These are phyloP conservation scores for Epichloe coenophiala DNA, from an alignment of 2,329 filamentous ascomycete genomes.

Conservation along the genomic window DNA sequence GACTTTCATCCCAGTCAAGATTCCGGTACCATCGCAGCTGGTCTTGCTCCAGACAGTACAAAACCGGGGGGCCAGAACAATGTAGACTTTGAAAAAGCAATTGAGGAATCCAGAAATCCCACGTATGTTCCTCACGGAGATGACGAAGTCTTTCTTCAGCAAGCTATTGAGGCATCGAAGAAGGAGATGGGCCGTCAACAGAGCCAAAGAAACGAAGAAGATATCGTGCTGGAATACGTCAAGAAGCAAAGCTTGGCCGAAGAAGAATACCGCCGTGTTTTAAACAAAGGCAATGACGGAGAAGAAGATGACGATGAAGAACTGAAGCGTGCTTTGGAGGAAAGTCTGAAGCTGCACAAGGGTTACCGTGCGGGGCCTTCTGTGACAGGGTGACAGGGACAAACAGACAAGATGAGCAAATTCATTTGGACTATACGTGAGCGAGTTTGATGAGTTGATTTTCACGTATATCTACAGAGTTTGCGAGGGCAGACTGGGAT, in stretches of 20 bases:
- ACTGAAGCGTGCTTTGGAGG: constrained; percentile 38
- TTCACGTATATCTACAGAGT: neutral
- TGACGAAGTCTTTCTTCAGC: constrained; percentile 23
- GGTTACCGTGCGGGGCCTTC: constrained; percentile 15
- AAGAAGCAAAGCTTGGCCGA: constrained; percentile 65
- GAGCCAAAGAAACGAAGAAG: constrained; percentile 46
- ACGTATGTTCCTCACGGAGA: neutral
- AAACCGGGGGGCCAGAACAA: neutral
- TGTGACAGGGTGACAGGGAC: neutral
- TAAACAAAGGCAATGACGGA: constrained; percentile 20
- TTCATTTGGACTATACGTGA: neutral
- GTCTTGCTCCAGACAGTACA: neutral
- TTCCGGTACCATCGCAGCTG: constrained; percentile 9
- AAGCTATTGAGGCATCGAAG: constrained; percentile 31
- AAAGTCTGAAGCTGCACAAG: constrained; percentile 34
- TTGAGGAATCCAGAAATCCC: constrained; percentile 23
- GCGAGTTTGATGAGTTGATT: neutral
- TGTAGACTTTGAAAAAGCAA: constrained; percentile 25
- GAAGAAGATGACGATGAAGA: constrained; percentile 36
- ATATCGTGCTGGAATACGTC: constrained; percentile 62
- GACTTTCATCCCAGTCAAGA: constrained; percentile 8
- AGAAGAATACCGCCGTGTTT: constrained; percentile 34
- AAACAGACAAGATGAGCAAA: neutral
- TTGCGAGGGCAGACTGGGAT: neutral
- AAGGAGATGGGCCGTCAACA: constrained; percentile 28